Conservation (phyloP, 1,139 yeast genomes). For the Taphrina pruni region DNA sequence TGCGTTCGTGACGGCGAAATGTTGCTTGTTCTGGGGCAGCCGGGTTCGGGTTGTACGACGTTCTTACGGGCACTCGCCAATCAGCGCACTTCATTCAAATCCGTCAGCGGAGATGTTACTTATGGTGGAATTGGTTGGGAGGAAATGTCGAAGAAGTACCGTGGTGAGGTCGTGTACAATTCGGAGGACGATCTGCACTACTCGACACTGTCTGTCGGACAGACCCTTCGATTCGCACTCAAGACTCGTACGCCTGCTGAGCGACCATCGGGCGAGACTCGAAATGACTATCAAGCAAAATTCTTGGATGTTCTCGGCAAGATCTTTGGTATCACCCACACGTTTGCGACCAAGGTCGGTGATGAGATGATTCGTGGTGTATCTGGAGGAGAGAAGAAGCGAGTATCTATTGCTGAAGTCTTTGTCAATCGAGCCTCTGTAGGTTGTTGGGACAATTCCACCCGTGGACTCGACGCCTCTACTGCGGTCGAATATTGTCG, state of each 20-base stretch:
- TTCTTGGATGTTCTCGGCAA: constrained; percentile 67
- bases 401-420: constrained; percentile 78
- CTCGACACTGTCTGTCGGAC: constrained; percentile 73
- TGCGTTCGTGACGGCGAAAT: constrained; percentile 60
- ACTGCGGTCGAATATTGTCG: constrained; percentile 76
- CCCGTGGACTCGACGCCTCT: constrained; percentile 65
- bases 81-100: constrained; percentile 63
- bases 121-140: constrained; percentile 40
- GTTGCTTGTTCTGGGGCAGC: constrained; percentile 66
- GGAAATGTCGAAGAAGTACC: constrained; percentile 35
- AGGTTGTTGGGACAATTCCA: constrained; percentile 77
- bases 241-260: constrained; percentile 64
- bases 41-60: constrained; percentile 64
- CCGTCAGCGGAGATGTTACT: constrained; percentile 46
- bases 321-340: constrained; percentile 73
- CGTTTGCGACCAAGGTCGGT: constrained; percentile 73
- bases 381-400: constrained; percentile 84
- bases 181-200: constrained; percentile 62
- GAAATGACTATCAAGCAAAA: constrained; percentile 64
- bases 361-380: constrained; percentile 76
- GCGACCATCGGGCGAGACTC: constrained; percentile 67
- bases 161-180: constrained; percentile 48
- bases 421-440: constrained; percentile 65
- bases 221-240: constrained; percentile 69
- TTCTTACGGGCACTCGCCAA: constrained; percentile 63